These are phyloP conservation scores for Pulveroboletus sp. DNA, from an alignment of 768 basidiomycete species.

Conservation along the genomic window DNA sequence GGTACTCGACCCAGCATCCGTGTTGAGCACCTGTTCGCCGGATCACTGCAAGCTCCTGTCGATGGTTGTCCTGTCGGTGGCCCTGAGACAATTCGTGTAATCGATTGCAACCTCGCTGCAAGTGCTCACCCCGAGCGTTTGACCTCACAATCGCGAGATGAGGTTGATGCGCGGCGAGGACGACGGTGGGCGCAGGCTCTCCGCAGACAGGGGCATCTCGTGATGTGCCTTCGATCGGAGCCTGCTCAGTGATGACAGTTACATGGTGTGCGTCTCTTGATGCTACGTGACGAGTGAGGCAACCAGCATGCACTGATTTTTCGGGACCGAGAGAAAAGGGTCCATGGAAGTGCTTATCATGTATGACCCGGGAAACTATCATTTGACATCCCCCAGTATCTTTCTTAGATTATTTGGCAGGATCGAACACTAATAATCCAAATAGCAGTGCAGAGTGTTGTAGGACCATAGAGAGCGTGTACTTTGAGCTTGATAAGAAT, in stretches of 20 bases:
- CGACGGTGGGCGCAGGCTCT: constrained; percentile 6
- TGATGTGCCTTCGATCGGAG: not conserved
- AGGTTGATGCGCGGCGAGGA: not conserved
- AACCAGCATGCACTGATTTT: constrained; percentile 4
- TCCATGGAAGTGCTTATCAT: not conserved
- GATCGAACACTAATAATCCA: too few species aligned
- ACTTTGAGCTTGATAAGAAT: not conserved
- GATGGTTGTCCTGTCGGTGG: too few species aligned
- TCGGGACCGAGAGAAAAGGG: constrained; percentile 5
- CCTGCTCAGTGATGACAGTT: constrained; percentile 6
- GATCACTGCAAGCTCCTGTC: too few species aligned
- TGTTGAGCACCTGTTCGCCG: too few species aligned
- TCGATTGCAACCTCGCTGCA: too few species aligned
- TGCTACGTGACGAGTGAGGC: constrained; percentile 1
- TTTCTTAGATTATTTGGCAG: too few species aligned
- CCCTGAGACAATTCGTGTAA: too few species aligned
- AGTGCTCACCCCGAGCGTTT: too few species aligned
- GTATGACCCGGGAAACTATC: too few species aligned
- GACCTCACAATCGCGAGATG: not conserved
- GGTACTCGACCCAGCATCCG: too few species aligned
- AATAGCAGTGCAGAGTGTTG: too few species aligned
- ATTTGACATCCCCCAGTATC: too few species aligned
- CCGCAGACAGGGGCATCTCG: constrained; percentile 10
- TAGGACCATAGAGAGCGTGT: not conserved
- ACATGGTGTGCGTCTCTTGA: constrained; percentile 7